Conservation (phyloP, 2,329 filamentous ascomycete genomes). For the Fusarium coicis region DNA sequence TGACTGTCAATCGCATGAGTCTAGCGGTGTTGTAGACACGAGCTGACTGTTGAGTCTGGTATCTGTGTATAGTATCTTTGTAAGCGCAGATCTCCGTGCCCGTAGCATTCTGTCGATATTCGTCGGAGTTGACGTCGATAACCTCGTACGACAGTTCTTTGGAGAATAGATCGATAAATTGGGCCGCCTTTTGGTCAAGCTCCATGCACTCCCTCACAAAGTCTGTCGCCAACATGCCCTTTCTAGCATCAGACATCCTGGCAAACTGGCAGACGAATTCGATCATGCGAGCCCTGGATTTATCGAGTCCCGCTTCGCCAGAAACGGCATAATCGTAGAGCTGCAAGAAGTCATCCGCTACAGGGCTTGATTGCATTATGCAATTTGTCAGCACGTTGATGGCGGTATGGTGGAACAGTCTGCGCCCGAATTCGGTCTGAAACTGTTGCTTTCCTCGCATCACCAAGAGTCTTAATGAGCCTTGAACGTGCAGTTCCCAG, state of each 20-base stretch:
- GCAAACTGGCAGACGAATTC: not conserved
- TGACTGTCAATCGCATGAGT: not conserved
- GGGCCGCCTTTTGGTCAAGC: not conserved
- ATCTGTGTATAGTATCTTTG: not conserved
- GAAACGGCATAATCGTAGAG: not conserved
- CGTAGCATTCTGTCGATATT: not conserved
- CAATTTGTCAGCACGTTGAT: conserved; percentile 1
- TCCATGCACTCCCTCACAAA: not conserved
- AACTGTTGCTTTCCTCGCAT: not conserved
- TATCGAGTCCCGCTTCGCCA: not conserved
- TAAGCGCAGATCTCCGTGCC: not conserved
- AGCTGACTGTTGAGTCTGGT: not conserved
- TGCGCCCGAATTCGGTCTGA: not conserved
- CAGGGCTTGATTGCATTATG: not conserved
- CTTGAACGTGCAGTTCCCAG: conserved; percentile 1
- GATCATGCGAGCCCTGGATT: not conserved
- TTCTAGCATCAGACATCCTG: not conserved
- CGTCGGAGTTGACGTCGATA: not conserved
- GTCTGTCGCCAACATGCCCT: not conserved
- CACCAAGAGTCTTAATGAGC: not conserved
- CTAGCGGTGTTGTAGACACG: not conserved
- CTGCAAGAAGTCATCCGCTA: not conserved
- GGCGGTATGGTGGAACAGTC: not conserved
- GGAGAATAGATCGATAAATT: not conserved
- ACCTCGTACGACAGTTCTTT: not conserved